Evolutionary conservation across 768 basidiomycete species (phyloP), one percentile per base, ranked within the genome.

Genomic region (Boletus tomentosulus): DNA sequence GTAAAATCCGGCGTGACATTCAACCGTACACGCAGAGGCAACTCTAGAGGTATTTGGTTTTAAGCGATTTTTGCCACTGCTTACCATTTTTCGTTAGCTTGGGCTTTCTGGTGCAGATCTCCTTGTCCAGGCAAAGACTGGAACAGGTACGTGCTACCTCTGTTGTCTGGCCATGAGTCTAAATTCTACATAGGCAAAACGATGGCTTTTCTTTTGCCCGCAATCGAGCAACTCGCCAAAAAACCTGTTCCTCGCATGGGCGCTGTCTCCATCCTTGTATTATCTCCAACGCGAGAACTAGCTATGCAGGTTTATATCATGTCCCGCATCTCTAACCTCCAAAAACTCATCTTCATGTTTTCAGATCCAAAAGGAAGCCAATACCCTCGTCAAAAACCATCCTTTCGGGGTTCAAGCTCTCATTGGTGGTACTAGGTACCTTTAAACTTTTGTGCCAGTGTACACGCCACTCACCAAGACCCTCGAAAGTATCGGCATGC

Each of bases 261-360:
- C 0, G n/a, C 53, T 0, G 76, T 84, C 30, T 87, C 82, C 19
- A 79, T 84, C 37, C 77, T 85, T 25, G 79, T 90, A 2, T 59
- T 90, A 28, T 85, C 87, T 4, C 88, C 88, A 0, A 89, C 88
- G 1, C 77, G 87, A 54, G 88, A 90, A 64, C 69, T 90, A 33
- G 87, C 86, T 2, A 79, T 82, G 59, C 87, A 89, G 71, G 86
- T 86, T 47, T 67, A 78, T 75, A 63, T 62, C 69, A 15, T 42
- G 4, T 11, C 9, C 10, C 3, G 33, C 7, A 0, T 8, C 4
- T 34, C 28, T 2, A 24, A 15, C 28, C 4, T 38, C 6, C 2
- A 37, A 12, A 37, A n/a, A 0, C 24, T 61, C 1, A 66, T 25
- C 1, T 11, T n/a, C 70, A 67, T 57, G 64, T 69, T 39, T 67